These are phyloP conservation scores for Actinidia polygama DNA, from an alignment of 179 eudicot species.

Conservation along the genomic window DNA sequence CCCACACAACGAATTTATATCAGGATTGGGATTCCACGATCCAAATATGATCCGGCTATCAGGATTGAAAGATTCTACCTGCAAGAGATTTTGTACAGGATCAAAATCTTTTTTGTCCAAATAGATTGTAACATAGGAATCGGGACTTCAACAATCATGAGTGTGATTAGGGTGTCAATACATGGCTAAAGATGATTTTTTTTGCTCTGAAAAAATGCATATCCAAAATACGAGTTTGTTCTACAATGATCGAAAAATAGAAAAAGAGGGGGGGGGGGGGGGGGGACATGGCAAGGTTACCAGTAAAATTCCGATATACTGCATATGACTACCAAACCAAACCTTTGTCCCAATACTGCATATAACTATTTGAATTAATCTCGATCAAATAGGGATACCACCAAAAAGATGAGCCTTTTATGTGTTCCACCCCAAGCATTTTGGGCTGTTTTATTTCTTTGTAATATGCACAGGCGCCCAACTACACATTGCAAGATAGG, in stretches of 20 bases:
- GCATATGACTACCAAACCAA: neutral
- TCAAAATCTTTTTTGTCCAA: no score
- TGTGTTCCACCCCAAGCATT: neutral
- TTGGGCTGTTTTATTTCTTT: conserved; percentile 4
- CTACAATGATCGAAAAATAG: neutral
- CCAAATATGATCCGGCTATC: no score
- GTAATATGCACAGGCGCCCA: conserved; percentile 70
- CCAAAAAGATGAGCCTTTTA: neutral
- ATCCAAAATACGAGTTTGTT: neutral
- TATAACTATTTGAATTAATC: no score
- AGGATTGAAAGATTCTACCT: no score
- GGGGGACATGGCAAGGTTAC: neutral
- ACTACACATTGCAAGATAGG: conserved; percentile 90
- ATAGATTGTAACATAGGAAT: no score
- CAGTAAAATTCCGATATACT: neutral
- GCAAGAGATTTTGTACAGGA: no score
- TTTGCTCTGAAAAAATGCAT: conserved; percentile 3
- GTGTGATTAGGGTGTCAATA: neutral
- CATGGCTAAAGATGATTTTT: neutral
- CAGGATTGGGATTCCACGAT: no score
- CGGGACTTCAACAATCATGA: neutral
- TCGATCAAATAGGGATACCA: neutral
- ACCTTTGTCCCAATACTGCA: no score
- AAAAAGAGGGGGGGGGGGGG: neutral
- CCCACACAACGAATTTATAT: no score